Conservation (phyloP, 257 asterid genomes). For the Thymus mandschuricus region DNA sequence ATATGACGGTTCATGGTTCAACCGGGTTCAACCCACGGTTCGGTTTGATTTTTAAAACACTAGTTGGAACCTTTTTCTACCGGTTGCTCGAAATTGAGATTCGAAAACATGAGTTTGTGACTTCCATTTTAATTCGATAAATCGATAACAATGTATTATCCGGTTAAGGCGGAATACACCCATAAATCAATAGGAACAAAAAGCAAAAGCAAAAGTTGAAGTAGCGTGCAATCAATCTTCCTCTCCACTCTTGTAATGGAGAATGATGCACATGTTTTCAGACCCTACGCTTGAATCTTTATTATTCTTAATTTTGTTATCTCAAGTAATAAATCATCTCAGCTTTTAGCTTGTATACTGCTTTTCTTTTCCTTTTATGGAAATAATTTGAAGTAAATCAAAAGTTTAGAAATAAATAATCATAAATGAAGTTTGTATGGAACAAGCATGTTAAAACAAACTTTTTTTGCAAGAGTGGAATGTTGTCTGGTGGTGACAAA, state of each 20-base stretch:
- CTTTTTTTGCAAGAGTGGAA: too few relatives aligned
- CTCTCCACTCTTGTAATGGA: background rate
- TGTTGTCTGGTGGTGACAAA: slow-evolving; percentile 34
- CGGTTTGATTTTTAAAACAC: background rate
- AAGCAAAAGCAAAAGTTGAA: background rate
- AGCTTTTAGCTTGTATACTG: background rate
- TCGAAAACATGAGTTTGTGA: too few relatives aligned
- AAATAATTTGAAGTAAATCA: background rate
- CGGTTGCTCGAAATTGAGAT: too few relatives aligned
- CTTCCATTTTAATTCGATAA: too few relatives aligned
- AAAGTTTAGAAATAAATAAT: background rate
- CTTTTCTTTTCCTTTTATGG: background rate
- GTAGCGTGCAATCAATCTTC: background rate
- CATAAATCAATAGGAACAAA: too few relatives aligned
- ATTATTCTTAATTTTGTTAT: background rate
- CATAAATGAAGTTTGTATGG: background rate
- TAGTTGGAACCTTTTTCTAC: background rate
- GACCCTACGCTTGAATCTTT: too few relatives aligned
- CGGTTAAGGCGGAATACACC: too few relatives aligned
- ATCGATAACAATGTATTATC: too few relatives aligned
- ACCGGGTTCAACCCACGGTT: too few relatives aligned
- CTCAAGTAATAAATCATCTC: background rate
- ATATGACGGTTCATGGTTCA: too few relatives aligned
- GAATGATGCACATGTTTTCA: background rate
- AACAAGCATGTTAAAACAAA: background rate